Conservation (phyloP, 345 rosid genomes). For the Eucalyptus pumila region DNA sequence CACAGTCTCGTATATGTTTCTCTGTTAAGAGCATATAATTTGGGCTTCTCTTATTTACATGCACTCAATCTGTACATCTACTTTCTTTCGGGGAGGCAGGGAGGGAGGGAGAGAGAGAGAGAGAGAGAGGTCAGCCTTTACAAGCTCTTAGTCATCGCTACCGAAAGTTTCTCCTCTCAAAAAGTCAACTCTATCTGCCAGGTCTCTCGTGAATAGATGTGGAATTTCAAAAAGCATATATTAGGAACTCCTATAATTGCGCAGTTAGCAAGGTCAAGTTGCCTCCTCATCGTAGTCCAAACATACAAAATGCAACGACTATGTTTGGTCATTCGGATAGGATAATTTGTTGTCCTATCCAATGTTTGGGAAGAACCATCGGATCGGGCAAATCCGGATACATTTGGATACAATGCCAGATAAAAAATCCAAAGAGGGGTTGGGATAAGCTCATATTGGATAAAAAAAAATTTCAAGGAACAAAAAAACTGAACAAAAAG, state of each 20-base stretch:
- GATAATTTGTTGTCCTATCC: too few relatives aligned
- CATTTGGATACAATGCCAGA: too few relatives aligned
- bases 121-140: background rate
- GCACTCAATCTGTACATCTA: background rate
- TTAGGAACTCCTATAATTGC: background rate
- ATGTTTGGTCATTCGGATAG: background rate
- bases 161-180: background rate
- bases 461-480: too few relatives aligned
- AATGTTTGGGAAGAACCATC: too few relatives aligned
- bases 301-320: background rate
- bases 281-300: background rate
- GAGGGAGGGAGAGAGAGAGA: background rate
- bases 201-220: background rate
- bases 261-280: background rate
- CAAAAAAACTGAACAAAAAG: too few relatives aligned
- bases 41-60: background rate
- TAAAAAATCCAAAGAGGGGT: too few relatives aligned
- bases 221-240: background rate
- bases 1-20: background rate
- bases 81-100: background rate
- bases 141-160: background rate
- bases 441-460: too few relatives aligned
- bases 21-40: background rate
- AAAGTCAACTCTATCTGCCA: background rate
- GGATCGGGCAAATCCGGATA: rapidly evolving